A percentile compares a stretch with the other conserved stretches of the same genome.
Conservation (phyloP, 1,284 basidiomycete genomes). For the Bothia castanella region DNA sequence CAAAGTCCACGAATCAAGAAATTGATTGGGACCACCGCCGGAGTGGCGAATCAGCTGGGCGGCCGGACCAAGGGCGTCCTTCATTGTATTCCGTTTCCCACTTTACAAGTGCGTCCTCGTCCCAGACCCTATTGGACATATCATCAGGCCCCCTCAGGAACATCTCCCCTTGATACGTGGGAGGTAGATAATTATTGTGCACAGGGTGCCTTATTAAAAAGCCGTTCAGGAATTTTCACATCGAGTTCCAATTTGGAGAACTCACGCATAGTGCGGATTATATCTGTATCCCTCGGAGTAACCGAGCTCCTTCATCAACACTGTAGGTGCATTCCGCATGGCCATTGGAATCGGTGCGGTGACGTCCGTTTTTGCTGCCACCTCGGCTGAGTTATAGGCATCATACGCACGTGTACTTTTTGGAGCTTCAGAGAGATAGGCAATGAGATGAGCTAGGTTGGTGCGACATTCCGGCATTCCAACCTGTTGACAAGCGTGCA, state of each 20-base stretch:
- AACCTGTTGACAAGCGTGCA: conserved; percentile 77
- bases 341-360: conserved; percentile 68
- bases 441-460: conserved; percentile 76
- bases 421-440: conserved; percentile 78
- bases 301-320: conserved; percentile 77
- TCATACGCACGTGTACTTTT: conserved; percentile 81
- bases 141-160: conserved; percentile 59
- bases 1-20: conserved; percentile 1
- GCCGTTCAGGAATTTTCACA: conserved; percentile 8
- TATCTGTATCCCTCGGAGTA: conserved; percentile 74
- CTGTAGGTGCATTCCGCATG: conserved; percentile 86
- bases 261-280: conserved; percentile 73
- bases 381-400: conserved; percentile 72
- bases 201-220: conserved; percentile 60
- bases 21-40: neutral
- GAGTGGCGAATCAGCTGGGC: conserved; percentile 13
- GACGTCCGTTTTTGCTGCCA: conserved; percentile 51
- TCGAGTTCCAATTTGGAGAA: conserved; percentile 4
- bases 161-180: conserved; percentile 38
- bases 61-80: conserved; percentile 64
- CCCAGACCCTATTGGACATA: conserved; percentile 59
- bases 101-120: conserved; percentile 62
- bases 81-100: conserved; percentile 73
- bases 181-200: conserved; percentile 58
- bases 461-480: conserved; percentile 84